Conservation (phyloP, 257 asterid genomes). For the Nicotiana attenuata region DNA sequence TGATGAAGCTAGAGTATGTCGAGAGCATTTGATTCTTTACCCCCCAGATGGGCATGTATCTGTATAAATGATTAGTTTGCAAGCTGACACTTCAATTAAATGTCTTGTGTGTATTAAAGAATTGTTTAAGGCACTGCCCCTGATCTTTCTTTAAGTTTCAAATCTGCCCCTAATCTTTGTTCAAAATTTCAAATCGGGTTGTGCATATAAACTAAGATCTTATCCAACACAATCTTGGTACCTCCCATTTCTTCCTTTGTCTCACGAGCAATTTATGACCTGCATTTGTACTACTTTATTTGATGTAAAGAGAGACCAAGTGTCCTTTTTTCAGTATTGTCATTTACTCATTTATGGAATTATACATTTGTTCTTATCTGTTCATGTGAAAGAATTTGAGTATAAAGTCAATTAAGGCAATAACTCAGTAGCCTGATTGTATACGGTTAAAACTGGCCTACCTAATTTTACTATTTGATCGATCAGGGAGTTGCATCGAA, state of each 20-base stretch:
- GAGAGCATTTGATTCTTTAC: neutral
- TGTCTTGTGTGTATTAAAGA: neutral
- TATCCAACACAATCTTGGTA: neutral
- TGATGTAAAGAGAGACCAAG: neutral
- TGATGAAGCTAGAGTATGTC: neutral
- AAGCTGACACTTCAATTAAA: neutral
- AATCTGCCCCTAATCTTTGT: too few relatives aligned
- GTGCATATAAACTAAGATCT: neutral
- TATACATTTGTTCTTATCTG: neutral
- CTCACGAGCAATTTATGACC: neutral
- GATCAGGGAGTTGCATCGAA: too few relatives aligned
- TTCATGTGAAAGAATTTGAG: neutral
- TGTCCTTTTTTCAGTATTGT: neutral
- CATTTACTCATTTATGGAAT: neutral
- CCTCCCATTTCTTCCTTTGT: neutral
- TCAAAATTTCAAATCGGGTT: neutral
- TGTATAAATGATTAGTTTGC: neutral
- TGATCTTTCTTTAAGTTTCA: neutral
- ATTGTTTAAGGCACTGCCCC: conserved; percentile 2
- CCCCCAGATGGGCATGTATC: neutral
- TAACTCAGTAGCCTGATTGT: neutral
- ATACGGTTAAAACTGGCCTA: too few relatives aligned
- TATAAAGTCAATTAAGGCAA: neutral
- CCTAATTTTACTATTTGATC: too few relatives aligned
- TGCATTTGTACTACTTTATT: neutral